Base-by-base conservation (phyloP, 306 rosid species). In the Vicia villosa region DNA sequence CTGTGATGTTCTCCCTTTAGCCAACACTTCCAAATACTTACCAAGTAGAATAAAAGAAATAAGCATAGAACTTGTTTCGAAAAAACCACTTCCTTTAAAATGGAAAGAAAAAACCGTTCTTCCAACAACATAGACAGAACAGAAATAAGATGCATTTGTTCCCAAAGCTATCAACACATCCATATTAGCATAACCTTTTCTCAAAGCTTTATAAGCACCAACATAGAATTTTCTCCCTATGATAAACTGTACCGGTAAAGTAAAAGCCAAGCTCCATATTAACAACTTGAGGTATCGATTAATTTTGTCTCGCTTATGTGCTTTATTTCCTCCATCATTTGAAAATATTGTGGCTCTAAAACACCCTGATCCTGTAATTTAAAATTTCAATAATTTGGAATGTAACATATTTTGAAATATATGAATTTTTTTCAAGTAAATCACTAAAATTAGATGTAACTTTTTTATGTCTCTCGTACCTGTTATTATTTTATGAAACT, bases 101-200 rank as follows among this genome's bases (percentile, higher is more conserved):
- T 77, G 64, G 17, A 65, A 66, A 11, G 86, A 85, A 16, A 66
- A 72, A n/a, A 86, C 82, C 28, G 96, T 78, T 74, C 96, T 91
- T 24, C 74, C 63, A 13, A 85, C 71, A 19, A 81, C 81, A 74
- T 91, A 91, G 6, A 91, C 88, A 8, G 97, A 91, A 37, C 87
- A 91, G 65, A 91, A 91, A 34, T 91, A 91, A 40, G 97, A 96
- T 40, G 96, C 89, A 70, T 91, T 91, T 74, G 97, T 91, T 68
- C 96, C 97, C 41, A 91, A 72, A 1, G 88, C 89, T 62, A 91
- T 85, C 81, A 91, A 73, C 13, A 91, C 93, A 73, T 91, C 97
- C 97, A 91, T 91, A 49, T 88, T 91, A 6, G 93, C 86, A 3
- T 84, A 85, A 49, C 96, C 91, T 36, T 83, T 77, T 9, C 89